A percentile compares a stretch with the other conserved stretches of the same genome.
Conservation (phyloP, 1,139 yeast species). For the Pneumocystis sp. region DNA sequence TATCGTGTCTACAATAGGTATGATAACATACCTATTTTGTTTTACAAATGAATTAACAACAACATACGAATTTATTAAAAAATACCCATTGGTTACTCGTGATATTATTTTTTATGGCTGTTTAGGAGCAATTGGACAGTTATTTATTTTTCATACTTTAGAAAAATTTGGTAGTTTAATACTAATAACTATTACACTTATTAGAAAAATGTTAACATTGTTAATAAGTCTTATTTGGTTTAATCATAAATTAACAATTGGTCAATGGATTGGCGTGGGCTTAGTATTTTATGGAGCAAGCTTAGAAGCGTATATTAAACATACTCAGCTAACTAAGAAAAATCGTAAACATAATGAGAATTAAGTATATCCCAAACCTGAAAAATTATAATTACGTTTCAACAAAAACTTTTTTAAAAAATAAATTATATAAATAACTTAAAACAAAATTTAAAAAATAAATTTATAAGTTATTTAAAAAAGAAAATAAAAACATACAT, state of each 20-base stretch:
- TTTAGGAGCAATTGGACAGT: constrained; percentile 84
- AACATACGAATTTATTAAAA: constrained; percentile 32
- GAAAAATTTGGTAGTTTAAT: constrained; percentile 74
- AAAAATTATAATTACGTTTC: neutral
- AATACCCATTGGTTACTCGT: constrained; percentile 37
- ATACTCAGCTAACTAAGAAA: neutral
- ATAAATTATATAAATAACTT: neutral
- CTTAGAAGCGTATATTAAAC: constrained; percentile 45
- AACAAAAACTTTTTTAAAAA: neutral
- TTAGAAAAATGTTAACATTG: constrained; percentile 94
- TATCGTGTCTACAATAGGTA: constrained; percentile 33
- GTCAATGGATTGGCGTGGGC: constrained; percentile 66
- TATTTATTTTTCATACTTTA: constrained; percentile 72
- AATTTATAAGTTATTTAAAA: neutral
- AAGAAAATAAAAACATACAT: neutral
- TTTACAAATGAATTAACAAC: constrained; percentile 34
- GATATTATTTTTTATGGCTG: constrained; percentile 56
- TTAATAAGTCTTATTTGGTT: constrained; percentile 70
- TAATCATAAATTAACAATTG: constrained; percentile 48
- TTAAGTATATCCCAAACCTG: neutral
- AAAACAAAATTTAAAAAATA: neutral
- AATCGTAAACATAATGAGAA: neutral
- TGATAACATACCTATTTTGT: constrained; percentile 29
- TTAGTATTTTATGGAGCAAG: constrained; percentile 74
- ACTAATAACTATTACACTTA: constrained; percentile 83